Base-by-base conservation (phyloP, 805 yeast species). In the Blastobotrys muscicola region DNA sequence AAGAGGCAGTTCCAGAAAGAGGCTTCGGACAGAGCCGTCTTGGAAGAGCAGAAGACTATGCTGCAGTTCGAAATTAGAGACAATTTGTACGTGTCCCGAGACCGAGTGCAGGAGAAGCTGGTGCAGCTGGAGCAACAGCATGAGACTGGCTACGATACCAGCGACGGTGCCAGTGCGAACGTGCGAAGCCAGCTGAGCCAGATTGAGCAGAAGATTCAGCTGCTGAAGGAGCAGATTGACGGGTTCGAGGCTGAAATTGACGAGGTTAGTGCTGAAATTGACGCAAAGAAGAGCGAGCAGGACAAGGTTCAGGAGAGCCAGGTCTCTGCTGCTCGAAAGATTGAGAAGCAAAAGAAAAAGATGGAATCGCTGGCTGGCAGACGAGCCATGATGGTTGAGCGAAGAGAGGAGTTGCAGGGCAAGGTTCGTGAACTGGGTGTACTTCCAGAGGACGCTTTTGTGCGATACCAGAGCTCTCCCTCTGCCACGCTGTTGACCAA, bases 341-440 rank as follows among this genome's bases (percentile, higher is more conserved):
- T 87, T 23, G 86, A 82, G 41, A 70, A 69, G 36, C 74, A 70
- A 42, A 78, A 81, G 45, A 80, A 79, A 49, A 62, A 57, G n/a
- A 71, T 82, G 0, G 95, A 86, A 54, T 79, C 74, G 45, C 68
- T 69, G 5, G 64, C 82, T 50, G 72, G 82, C 14, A 80, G 75
- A 54, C 83, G 78, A 50, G 69, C 82, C 1, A 57, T 80, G 3
- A 62, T 85, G 39, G 57, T 66, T 3, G 65, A 70, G 36, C 72
- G 95, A 50, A 72, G 84, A 46, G 85, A 82, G 39, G 94, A 84
- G 50, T 61, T 85, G 16, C 80, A 78, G 50, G 75, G 72, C 46
- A 83, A 76, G 55, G 80, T 87, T 29, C 71, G 89, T 48, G 94
- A 84, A 35, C 64, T 89, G 34, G 97, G 97, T n/a, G 84, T 83